A percentile compares a stretch with the other conserved stretches of the same genome.
phyloP scores from a whole-genome alignment of 2,329 filamentous ascomycete species.

The Sordariomycetes sp. region DNA sequence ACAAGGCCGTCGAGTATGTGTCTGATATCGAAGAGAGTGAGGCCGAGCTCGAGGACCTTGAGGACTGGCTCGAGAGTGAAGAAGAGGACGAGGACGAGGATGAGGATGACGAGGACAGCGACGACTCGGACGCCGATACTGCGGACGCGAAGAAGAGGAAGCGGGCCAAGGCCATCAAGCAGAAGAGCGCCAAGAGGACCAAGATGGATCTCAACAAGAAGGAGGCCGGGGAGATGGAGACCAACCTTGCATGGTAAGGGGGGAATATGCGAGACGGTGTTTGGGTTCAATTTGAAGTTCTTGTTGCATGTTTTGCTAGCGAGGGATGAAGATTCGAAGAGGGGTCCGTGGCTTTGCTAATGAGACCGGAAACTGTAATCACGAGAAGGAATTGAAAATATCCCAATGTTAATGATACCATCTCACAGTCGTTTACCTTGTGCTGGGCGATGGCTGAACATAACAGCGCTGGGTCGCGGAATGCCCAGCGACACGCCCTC shows the following conservation, averaged over 20 bases:
- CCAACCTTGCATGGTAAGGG: not conserved
- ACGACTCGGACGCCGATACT: conserved; percentile 41
- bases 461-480: too few relatives aligned
- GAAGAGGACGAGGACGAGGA: conserved; percentile 40
- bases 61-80: conserved; percentile 83
- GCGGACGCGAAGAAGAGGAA: conserved; percentile 42
- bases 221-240: conserved; percentile 24
- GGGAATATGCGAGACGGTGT: not conserved
- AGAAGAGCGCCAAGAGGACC: conserved; percentile 34
- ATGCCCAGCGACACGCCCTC: too few relatives aligned
- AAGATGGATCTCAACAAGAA: conserved; percentile 29
- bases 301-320: not conserved
- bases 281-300: not conserved
- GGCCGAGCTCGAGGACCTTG: conserved; percentile 65
- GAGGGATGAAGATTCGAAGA: not conserved
- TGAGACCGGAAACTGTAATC: not conserved
- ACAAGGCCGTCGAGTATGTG: conserved; percentile 80
- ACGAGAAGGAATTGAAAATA: not conserved
- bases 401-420: not conserved
- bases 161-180: conserved; percentile 41
- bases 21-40: conserved; percentile 81
- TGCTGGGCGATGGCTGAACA: not conserved
- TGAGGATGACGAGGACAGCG: conserved; percentile 45
- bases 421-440: not conserved
- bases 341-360: not conserved